A percentile compares a stretch with the other conserved stretches of the same genome.
Conservation (phyloP, 1,139 yeast genomes). For the Arxiozyma heterogenica region DNA sequence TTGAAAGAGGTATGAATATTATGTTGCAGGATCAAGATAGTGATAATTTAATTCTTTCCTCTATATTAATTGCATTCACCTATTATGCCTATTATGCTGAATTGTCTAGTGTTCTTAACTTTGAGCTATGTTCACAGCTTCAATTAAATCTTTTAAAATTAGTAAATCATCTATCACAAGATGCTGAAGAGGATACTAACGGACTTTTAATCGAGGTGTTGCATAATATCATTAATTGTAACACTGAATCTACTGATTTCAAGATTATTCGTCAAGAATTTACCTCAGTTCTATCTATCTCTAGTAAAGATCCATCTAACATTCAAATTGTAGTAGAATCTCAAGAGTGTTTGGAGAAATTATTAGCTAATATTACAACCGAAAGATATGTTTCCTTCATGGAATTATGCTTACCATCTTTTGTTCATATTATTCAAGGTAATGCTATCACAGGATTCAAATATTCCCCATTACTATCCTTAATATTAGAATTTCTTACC, state of each 20-base stretch:
- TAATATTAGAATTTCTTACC: conserved; percentile 59
- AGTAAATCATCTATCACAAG: conserved; percentile 42
- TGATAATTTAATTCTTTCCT: conserved; percentile 34
- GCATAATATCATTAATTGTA: conserved; percentile 42
- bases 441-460: conserved; percentile 19
- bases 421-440: conserved; percentile 23
- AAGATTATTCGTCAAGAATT: conserved; percentile 38
- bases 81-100: conserved; percentile 44
- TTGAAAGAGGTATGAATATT: conserved; percentile 24
- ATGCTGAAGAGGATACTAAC: conserved; percentile 75
- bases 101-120: conserved; percentile 28
- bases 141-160: conserved; percentile 35
- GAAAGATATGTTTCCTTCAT: conserved; percentile 38
- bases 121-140: conserved; percentile 16
- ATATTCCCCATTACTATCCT: conserved; percentile 51
- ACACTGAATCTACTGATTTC: conserved; percentile 18
- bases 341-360: conserved; percentile 53
- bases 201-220: conserved; percentile 67
- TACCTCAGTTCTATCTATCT: conserved; percentile 51
- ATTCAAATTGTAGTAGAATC: conserved; percentile 51
- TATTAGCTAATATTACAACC: conserved; percentile 42
- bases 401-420: conserved; percentile 24
- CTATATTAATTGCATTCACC: conserved; percentile 47
- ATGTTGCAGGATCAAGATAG: conserved; percentile 3
- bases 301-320: conserved; percentile 69